These are phyloP conservation scores for Boletus vinaceobasis DNA, from an alignment of 768 basidiomycete genomes.

Conservation along the genomic window DNA sequence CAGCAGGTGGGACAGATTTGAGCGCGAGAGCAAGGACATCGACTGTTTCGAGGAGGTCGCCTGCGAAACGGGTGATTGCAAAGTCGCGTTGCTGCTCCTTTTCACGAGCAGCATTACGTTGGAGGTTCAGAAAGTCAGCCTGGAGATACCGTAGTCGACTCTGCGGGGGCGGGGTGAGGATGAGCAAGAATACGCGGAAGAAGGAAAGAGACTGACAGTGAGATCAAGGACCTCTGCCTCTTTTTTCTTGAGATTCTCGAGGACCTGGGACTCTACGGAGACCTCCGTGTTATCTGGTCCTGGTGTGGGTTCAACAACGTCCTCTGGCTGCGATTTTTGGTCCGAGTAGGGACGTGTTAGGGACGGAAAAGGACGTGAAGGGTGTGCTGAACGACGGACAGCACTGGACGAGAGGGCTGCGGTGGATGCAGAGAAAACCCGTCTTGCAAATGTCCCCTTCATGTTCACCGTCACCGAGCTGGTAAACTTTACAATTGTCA, in stretches of 20 bases:
- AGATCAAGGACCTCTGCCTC: slow-evolving; percentile 80
- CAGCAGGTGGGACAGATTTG: slow-evolving; percentile 65
- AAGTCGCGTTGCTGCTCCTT: slow-evolving; percentile 91
- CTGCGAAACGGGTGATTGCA: slow-evolving; percentile 88
- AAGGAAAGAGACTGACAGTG: slow-evolving; percentile 52
- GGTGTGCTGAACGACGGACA: slow-evolving; percentile 38
- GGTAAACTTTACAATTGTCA: neutral
- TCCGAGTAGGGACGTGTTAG: slow-evolving; percentile 58
- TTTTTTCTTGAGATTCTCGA: slow-evolving; percentile 70
- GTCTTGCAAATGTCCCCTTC: slow-evolving; percentile 50
- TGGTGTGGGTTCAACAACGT: slow-evolving; percentile 12
- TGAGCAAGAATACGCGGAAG: slow-evolving; percentile 4
- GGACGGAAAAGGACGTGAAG: slow-evolving; percentile 20
- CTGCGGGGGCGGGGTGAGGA: slow-evolving; percentile 39
- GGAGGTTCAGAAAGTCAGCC: slow-evolving; percentile 94
- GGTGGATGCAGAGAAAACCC: slow-evolving; percentile 57
- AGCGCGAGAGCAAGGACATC: slow-evolving; percentile 87
- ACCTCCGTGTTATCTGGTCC: slow-evolving; percentile 19
- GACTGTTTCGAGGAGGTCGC: slow-evolving; percentile 84
- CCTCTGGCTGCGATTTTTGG: slow-evolving; percentile 35
- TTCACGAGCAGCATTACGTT: slow-evolving; percentile 87
- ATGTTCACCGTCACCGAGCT: slow-evolving; percentile 30
- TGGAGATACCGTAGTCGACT: slow-evolving; percentile 86
- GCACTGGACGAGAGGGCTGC: slow-evolving; percentile 51
- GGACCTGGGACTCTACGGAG: slow-evolving; percentile 37